phyloP scores from a whole-genome alignment of 495 filamentous ascomycete species.

The Podospora didyma region DNA sequence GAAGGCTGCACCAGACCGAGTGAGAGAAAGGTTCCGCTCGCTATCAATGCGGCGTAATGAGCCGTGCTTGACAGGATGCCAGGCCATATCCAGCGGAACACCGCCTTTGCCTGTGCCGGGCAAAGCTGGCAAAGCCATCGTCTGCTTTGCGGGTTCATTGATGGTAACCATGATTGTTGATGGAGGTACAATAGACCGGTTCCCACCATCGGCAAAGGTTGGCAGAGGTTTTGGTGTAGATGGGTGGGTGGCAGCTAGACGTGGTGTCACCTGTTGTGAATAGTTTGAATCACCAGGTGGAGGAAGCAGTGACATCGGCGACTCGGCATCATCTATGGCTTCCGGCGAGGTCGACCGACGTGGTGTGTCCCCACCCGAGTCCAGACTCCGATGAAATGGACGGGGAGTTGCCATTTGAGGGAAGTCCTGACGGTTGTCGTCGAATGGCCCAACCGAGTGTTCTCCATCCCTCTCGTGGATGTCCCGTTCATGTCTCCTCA shows the following conservation, averaged over 20 bases:
- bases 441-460: background rate
- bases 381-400: background rate
- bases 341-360: background rate
- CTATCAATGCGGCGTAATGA: constrained; percentile 19
- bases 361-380: background rate
- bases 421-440: background rate
- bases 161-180: background rate
- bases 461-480: constrained; percentile 18
- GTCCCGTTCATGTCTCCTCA: constrained; percentile 20
- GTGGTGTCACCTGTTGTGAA: background rate
- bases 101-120: background rate
- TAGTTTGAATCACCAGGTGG: background rate
- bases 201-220: background rate
- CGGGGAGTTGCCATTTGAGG: background rate
- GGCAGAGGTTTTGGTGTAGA: background rate
- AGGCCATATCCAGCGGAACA: background rate
- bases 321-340: too few relatives aligned
- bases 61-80: background rate
- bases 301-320: too few relatives aligned
- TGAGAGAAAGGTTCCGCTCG: constrained; percentile 9
- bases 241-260: background rate
- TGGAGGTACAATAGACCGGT: background rate
- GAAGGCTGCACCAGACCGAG: background rate
- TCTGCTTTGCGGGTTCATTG: background rate
- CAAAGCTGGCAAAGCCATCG: background rate